Base-by-base conservation (phyloP, 1,139 yeast species). In the Zhuliangozyma blackwelliae region DNA sequence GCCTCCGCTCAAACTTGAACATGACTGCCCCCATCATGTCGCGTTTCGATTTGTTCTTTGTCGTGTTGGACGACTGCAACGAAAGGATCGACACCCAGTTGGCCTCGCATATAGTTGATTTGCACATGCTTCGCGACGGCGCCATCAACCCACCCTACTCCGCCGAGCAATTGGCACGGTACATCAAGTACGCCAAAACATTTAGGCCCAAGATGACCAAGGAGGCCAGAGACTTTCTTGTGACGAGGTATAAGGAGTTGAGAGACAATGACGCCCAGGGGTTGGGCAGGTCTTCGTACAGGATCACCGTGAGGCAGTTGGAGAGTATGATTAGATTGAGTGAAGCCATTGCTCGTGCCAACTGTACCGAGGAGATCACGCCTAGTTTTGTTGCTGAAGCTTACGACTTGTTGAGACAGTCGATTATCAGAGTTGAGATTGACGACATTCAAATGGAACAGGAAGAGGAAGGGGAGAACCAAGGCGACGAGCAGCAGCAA, bases 11-110 rank as follows among this genome's bases (percentile, higher is more conserved):
- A 36, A 92, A 92, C 56, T 74, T 94, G 54, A 83, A 85, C 54
- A 89, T 92, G 97, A 87, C 97, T n/a, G 97, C 97, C 1, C 99
- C 99, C 2, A 92, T 92, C 58, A 92, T 92, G 97, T 90, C 97
- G 26, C 82, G 99, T 66, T 92, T 92, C 57, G 99, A 92, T 63
- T 66, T 94, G 47, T 94, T 94, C 59, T 92, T 94, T 55, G 97
- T 92, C 27, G 84, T 92, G 37, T 70, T 92, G 47, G 99, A 92
- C 63, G 98, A 94, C 54, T 87, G 97, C 56, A 92, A 92, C 54
- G 97, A 88, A 55, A 76, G 82, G 49, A 75, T 90, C 34, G 99
- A 92, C 57, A 82, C 95, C 2, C 88, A 86, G 50, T 69, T 92
- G 47, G 97, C 98, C 0, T 75, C 82, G 26, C 98, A 92, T 57